These are phyloP conservation scores for Cyberlindnera japonica DNA, from an alignment of 805 yeast genomes.

Conservation along the genomic window DNA sequence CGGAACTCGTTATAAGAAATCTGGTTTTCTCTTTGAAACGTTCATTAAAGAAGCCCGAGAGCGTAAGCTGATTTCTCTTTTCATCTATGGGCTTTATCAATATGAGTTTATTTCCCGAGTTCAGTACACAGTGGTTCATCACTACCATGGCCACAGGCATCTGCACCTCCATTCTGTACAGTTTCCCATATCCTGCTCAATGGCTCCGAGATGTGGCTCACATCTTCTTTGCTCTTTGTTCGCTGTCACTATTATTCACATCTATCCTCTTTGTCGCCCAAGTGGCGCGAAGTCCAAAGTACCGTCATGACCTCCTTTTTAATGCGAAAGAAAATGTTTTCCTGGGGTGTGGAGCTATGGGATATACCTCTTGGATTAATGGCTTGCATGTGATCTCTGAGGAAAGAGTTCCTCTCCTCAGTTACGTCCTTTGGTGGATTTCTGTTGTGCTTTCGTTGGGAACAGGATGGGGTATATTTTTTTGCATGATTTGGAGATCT, in stretches of 20 bases:
- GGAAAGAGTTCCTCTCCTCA: slow-evolving; percentile 34
- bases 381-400: slow-evolving; percentile 47
- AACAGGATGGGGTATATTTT: slow-evolving; percentile 57
- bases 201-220: slow-evolving; percentile 59
- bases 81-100: no score
- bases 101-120: no score
- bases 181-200: slow-evolving; percentile 59
- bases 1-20: no score
- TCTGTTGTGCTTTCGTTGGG: slow-evolving; percentile 49
- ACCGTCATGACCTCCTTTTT: slow-evolving; percentile 22
- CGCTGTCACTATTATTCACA: slow-evolving; percentile 42
- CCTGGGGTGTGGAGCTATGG: slow-evolving; percentile 83
- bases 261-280: slow-evolving; percentile 38
- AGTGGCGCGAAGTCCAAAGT: slow-evolving; percentile 30
- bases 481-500: slow-evolving; percentile 37
- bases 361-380: slow-evolving; percentile 60
- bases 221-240: slow-evolving; percentile 59
- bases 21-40: no score
- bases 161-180: slow-evolving; percentile 53
- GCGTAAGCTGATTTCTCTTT: neutral
- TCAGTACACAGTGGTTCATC: slow-evolving; percentile 50
- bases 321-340: slow-evolving; percentile 52
- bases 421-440: slow-evolving; percentile 75
- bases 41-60: no score
- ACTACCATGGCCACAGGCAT: slow-evolving; percentile 87